These are phyloP conservation scores for Sphaerulina populicola DNA, from an alignment of 2,329 filamentous ascomycete species.

Conservation along the genomic window DNA sequence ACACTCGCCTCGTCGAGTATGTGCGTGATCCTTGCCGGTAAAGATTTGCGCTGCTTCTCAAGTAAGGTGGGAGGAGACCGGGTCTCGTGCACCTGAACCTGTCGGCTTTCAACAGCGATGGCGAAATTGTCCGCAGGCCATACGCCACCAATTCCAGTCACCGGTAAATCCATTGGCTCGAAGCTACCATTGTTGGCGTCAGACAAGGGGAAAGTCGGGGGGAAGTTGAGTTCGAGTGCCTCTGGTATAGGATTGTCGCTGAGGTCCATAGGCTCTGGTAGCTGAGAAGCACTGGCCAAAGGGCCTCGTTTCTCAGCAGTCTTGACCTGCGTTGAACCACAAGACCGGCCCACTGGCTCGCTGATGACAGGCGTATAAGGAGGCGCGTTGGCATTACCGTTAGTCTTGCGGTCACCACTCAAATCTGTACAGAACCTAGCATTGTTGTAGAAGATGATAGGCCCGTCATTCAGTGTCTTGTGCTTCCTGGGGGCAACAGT, in stretches of 20 bases:
- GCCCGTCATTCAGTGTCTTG: slow-evolving; percentile 56
- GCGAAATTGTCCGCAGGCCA: slow-evolving; percentile 50
- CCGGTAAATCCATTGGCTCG: slow-evolving; percentile 37
- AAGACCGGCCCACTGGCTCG: slow-evolving; percentile 18
- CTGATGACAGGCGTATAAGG: slow-evolving; percentile 18
- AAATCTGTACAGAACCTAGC: slow-evolving; percentile 74
- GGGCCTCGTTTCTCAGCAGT: slow-evolving; percentile 30
- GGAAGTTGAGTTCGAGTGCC: slow-evolving; percentile 34
- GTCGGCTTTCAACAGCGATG: slow-evolving; percentile 42
- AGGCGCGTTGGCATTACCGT: slow-evolving; percentile 13
- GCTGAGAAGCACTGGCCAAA: slow-evolving; percentile 20
- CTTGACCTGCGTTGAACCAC: neutral
- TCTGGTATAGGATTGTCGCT: slow-evolving; percentile 33
- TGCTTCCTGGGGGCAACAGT: slow-evolving; percentile 32
- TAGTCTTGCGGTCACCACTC: slow-evolving; percentile 51
- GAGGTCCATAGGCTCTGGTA: slow-evolving; percentile 33
- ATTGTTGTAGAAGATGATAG: slow-evolving; percentile 76
- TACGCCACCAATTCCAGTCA: slow-evolving; percentile 51
- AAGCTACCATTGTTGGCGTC: slow-evolving; percentile 5
- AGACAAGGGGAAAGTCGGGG: slow-evolving; percentile 27
- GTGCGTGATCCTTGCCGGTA: slow-evolving; percentile 30
- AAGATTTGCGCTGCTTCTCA: slow-evolving; percentile 20
- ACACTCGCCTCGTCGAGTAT: slow-evolving; percentile 24
- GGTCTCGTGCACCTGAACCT: slow-evolving; percentile 19
- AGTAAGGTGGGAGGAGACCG: slow-evolving; percentile 6